phyloP scores from a whole-genome alignment of 176 grass and related monocot species.

The Paspalum notatum region DNA sequence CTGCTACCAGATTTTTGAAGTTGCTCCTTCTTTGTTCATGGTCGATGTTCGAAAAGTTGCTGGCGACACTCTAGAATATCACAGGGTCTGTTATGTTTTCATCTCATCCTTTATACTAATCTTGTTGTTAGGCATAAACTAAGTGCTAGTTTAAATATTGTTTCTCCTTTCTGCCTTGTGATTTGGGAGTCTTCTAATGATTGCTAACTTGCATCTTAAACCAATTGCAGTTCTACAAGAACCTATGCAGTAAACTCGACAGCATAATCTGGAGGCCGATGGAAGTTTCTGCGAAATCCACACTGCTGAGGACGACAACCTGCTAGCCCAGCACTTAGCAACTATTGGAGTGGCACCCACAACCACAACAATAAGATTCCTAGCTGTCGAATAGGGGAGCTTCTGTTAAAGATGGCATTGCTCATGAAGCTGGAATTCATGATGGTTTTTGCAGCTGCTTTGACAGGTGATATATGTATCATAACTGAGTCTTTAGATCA shows the following conservation, averaged over 20 bases:
- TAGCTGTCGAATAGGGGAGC: background rate
- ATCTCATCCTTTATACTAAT: conserved; percentile 15
- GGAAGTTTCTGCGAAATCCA: conserved; percentile 47
- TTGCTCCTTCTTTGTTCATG: conserved; percentile 95
- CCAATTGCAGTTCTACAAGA: conserved; percentile 87
- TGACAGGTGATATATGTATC: conserved; percentile 30
- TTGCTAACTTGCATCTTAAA: conserved; percentile 18
- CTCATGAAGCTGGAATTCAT: background rate
- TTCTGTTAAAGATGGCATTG: background rate
- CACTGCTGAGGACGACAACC: conserved; percentile 48
- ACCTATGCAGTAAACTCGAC: conserved; percentile 69
- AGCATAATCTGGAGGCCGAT: conserved; percentile 76
- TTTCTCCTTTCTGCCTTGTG: background rate
- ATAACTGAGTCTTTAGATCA: conserved; percentile 40
- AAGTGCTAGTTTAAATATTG: background rate
- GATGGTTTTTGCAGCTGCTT: background rate
- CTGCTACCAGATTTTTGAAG: conserved; percentile 82
- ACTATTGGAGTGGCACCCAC: background rate
- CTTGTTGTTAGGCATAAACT: background rate
- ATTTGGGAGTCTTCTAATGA: background rate
- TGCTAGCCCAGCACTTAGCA: conserved; percentile 30
- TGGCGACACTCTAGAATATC: conserved; percentile 93
- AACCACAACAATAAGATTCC: background rate
- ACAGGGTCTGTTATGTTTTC: conserved; percentile 64
- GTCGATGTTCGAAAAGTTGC: conserved; percentile 94